Base-by-base conservation (phyloP, 2,329 filamentous ascomycete species). In the Coccinonectria pachysandricola region DNA sequence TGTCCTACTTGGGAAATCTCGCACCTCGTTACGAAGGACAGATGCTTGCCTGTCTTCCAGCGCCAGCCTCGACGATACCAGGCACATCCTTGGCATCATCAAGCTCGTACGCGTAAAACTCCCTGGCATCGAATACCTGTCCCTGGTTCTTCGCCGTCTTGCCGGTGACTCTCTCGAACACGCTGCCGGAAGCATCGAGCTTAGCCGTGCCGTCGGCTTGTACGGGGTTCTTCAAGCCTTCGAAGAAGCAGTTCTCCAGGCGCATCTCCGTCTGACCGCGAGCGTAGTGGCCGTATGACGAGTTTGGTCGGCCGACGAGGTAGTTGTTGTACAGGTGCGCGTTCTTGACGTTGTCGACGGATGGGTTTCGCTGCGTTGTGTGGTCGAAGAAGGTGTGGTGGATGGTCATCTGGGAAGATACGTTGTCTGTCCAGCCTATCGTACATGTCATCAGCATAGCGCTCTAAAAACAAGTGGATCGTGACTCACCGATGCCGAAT, bases 291-390 rank as follows among this genome's bases (percentile, higher is more conserved):
- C 43, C 42, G 26, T 45, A 44, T 3, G 36, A 40, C 7, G 35
- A 43, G 21, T 35, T 28, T n/a, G n/a, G n/a, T n/a, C n/a, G n/a
- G 5, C 39, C 39, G 27, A 37, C 26, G 11, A 45, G 34, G 24
- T 44, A 43, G 31, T 46, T 46, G 31, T 46, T 46, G 40, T 46
- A 46, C n/a, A 46, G 24, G 23, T 46, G 43, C 12, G 37, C 40
- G 26, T 42, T 26, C 19, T 35, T 35, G 17, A 46, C 32, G 28
- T 43, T 44, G 36, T 45, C 43, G 21, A 33, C 39, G 3, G 39
- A 40, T 3, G 42, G 43, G 31, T 46, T 46, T 22, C 43, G 42
- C 29, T 44, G 39, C 7, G 22, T 36, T 10, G 42, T 46, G 4
- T 31, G 11, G 36, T 45, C 41, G 17, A 45, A 45, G 29, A 24